Base-by-base conservation (phyloP, 2,329 filamentous ascomycete species). In the Xylariaceae sp. region DNA sequence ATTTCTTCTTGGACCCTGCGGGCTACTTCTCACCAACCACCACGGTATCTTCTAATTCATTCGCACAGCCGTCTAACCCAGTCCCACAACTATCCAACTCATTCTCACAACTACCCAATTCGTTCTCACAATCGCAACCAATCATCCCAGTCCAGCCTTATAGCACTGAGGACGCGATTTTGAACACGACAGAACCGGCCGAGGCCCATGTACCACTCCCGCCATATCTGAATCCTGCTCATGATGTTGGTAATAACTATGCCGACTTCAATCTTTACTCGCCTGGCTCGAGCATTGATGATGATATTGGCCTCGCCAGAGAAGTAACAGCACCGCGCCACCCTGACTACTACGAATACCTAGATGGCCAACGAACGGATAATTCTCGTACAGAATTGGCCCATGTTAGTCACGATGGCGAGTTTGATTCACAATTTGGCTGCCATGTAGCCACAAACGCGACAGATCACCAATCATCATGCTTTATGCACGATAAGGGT, bases 251-350 rank as follows among this genome's bases (percentile, higher is more conserved):
- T 64, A 72, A 76, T 67, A 70, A 79, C 69, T 84, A 84, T 64
- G 71, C 76, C 62, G 81, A 84, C 72, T 84, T 84, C 73, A 80
- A 77, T 65, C 76, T 84, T 16, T 84, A 77, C 72, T 84, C 81
- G 48, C 81, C 81, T 7, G 59, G 55, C 2, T 70, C 72, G 56
- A 76, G 76, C 66, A 72, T 79, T 14, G 79, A 81, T 53, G 81
- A 82, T 56, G 81, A 84, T 44, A 73, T 71, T 69, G 54, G 61
- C 45, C 52, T 64, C 20, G 56, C 42, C 1, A 69, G 57, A 23
- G 68, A 71, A 43, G 48, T 71, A 40, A 52, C 67, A 3, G 68
- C 65, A 19, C 56, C 56, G 7, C 54, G 61, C 42, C 45, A 37
- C 29, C 29, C 46, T 20, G 42, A 56, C 4, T 54, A 54, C 32